Base-by-base conservation (phyloP, 208 protist genomes). In the Herpetomonas tarakana region DNA sequence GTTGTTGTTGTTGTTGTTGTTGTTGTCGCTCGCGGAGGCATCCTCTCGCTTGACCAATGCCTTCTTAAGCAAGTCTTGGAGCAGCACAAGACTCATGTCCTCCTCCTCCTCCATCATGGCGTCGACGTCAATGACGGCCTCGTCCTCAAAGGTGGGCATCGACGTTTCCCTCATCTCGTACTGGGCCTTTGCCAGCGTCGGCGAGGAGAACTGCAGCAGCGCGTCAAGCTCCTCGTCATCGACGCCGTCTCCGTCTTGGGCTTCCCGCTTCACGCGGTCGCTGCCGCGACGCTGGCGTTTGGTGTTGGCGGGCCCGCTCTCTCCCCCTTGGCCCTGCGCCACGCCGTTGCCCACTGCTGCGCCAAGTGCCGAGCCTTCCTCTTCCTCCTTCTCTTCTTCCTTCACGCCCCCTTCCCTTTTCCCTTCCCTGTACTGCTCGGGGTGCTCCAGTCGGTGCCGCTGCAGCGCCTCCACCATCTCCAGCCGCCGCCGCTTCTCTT, bases 71-170 rank as follows among this genome's bases (percentile, higher is more conserved):
- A 56, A 21, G 52, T 28, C 19, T 29, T 76, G 7, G 3, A 76
- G 28, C 21, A 67, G 11, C n/a, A 44, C 49, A 3, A 52, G 53
- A 46, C 47, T 45, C 29, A 57, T 44, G 26, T 79, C 76, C 19
- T 86, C 82, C 18, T 76, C 62, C 11, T 71, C 69, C 50, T 92
- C 81, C 86, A 92, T 92, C 21, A 89, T 55, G 21, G 75, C 76
- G 58, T 92, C 86, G 12, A 92, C 81, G 60, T 92, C 86, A 54
- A 92, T 89, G 11, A 86, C 74, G 21, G 65, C 59, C 26, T 53
- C 12, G 3, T 51, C 45, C 1, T 62, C 49, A 1, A 22, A 25
- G 22, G 11, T 11, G 38, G 52, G 35, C 35, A 18, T 6, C 35
- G 35, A 41, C 9, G 35, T 41, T 41, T 41, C 35, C 9, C 14